Percentiles rank a stretch among this genome's conserved stretches.
phyloP scores from a whole-genome alignment of 2,329 filamentous ascomycete species.

The Paraphaeosphaeria minitans region DNA sequence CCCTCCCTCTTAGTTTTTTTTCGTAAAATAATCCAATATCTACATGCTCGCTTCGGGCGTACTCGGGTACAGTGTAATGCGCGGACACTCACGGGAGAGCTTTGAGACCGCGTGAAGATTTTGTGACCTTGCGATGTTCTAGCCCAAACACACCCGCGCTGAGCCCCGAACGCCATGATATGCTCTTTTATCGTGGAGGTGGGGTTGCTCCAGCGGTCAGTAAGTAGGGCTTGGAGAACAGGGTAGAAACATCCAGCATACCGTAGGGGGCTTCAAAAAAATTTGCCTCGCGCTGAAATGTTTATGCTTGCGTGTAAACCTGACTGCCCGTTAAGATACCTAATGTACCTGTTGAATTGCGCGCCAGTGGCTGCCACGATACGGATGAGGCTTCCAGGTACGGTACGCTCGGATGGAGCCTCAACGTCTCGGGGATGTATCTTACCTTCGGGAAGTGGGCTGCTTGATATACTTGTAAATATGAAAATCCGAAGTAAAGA shows the following conservation, averaged over 20 bases:
- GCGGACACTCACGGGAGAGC: neutral
- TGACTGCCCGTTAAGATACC: slow-evolving; percentile 15
- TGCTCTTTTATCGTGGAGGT: slow-evolving; percentile 15
- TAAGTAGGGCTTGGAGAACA: neutral
- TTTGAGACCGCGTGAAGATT: neutral
- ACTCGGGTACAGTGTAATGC: neutral
- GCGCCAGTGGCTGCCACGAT: slow-evolving; percentile 14
- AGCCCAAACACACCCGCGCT: neutral
- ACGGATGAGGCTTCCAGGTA: slow-evolving; percentile 11
- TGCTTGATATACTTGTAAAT: neutral
- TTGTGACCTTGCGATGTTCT: neutral
- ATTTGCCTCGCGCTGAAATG: slow-evolving; percentile 16
- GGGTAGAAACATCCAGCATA: slow-evolving; percentile 2
- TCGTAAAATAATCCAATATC: neutral
- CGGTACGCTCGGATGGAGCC: slow-evolving; percentile 46
- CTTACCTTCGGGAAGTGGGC: too few relatives aligned
- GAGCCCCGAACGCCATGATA: slow-evolving; percentile 18
- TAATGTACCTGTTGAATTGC: slow-evolving; percentile 16
- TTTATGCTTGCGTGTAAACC: slow-evolving; percentile 20
- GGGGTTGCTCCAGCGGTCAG: slow-evolving; percentile 11
- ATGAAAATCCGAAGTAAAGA: too few relatives aligned
- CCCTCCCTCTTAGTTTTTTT: neutral
- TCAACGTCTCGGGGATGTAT: slow-evolving; percentile 44
- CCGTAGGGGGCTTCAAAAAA: slow-evolving; percentile 16
- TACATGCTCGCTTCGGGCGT: neutral